These are phyloP conservation scores for Dendryphion nanum DNA, from an alignment of 2,329 filamentous ascomycete species.

Conservation along the genomic window DNA sequence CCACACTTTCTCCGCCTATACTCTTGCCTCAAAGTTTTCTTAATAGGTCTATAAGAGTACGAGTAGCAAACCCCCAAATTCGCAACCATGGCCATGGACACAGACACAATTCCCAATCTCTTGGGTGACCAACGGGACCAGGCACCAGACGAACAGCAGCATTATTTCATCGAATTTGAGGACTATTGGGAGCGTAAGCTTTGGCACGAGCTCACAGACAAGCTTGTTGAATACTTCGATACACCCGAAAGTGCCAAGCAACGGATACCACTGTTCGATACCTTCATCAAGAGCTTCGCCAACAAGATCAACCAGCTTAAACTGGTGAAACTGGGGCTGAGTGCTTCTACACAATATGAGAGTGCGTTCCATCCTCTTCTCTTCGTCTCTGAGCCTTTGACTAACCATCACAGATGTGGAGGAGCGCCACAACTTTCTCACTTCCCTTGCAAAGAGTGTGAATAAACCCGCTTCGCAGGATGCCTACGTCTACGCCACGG, in stretches of 20 bases:
- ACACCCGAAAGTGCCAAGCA: constrained; percentile 76
- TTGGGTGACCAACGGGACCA: constrained; percentile 85
- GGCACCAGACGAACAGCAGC: constrained; percentile 83
- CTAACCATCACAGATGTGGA: constrained; percentile 66
- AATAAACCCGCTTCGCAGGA: constrained; percentile 92
- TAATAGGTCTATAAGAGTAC: no score
- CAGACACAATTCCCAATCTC: constrained; percentile 87
- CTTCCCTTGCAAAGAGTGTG: constrained; percentile 80
- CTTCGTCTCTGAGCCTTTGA: constrained; percentile 28
- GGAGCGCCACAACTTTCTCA: constrained; percentile 82
- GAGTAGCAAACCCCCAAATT: neutral
- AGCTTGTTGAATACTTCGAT: constrained; percentile 84
- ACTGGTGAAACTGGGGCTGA: constrained; percentile 85
- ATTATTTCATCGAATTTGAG: constrained; percentile 87
- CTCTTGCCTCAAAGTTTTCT: no score
- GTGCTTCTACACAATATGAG: constrained; percentile 80
- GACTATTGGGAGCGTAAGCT: constrained; percentile 97
- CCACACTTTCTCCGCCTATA: no score
- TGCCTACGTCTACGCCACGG: constrained; percentile 89
- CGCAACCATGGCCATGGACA: constrained; percentile 63
- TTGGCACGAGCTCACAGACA: constrained; percentile 97
- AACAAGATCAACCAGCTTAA: constrained; percentile 99
- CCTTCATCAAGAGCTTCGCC: constrained; percentile 92
- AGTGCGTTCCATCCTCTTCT: no score
- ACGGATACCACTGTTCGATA: constrained; percentile 87